phyloP scores from a whole-genome alignment of 2,329 filamentous ascomycete genomes.

The Escovopsis weberi region DNA sequence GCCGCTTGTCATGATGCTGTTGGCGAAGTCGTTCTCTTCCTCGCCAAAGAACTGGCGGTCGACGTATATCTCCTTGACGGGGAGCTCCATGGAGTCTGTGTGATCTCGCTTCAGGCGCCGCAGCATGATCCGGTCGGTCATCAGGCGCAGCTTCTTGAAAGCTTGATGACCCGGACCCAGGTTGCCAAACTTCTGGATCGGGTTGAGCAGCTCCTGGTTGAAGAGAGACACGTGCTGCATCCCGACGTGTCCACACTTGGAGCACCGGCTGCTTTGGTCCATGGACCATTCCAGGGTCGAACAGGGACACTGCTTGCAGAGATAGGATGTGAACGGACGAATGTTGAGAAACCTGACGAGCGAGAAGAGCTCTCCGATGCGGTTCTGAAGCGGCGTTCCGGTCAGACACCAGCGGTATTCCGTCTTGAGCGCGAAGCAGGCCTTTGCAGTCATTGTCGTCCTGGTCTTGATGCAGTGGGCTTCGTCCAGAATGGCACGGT shows the following conservation, averaged over 20 bases:
- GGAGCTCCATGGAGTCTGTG: slow-evolving; percentile 88
- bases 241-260: slow-evolving; percentile 36
- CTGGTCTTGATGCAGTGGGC: slow-evolving; percentile 89
- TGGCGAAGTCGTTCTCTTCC: slow-evolving; percentile 88
- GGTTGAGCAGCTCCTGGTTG: slow-evolving; percentile 89
- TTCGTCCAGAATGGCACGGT: slow-evolving; percentile 87
- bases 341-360: slow-evolving; percentile 83
- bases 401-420: slow-evolving; percentile 92
- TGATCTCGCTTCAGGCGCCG: slow-evolving; percentile 89
- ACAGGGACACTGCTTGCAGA: slow-evolving; percentile 79
- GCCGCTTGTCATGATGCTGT: slow-evolving; percentile 87
- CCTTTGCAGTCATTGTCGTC: slow-evolving; percentile 82
- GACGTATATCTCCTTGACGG: slow-evolving; percentile 83
- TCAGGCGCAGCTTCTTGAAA: slow-evolving; percentile 67
- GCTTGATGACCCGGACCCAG: slow-evolving; percentile 49
- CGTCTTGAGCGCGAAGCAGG: slow-evolving; percentile 81
- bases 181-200: slow-evolving; percentile 52
- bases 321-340: slow-evolving; percentile 79
- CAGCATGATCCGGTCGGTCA: slow-evolving; percentile 91
- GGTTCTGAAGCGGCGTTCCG: slow-evolving; percentile 89
- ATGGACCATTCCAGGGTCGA: slow-evolving; percentile 73
- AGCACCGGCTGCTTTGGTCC: slow-evolving; percentile 56
- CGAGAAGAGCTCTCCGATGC: slow-evolving; percentile 95
- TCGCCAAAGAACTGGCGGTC: slow-evolving; percentile 95
- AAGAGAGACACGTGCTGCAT: slow-evolving; percentile 48